Base-by-base conservation (phyloP, 805 yeast species). In the Candida vartiovaarae region DNA sequence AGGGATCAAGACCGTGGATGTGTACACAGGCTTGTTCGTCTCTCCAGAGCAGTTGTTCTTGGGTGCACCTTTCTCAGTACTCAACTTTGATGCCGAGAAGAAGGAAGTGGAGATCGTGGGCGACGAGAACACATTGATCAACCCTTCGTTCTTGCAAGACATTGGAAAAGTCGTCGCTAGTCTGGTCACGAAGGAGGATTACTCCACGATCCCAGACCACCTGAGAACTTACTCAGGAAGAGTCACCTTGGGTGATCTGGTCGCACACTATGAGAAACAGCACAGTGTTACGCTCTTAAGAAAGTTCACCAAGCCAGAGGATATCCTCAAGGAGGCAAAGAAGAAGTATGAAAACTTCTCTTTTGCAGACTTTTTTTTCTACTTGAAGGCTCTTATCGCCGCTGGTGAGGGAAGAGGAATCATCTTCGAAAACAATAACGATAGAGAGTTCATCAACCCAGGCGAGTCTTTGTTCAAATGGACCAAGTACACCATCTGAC, bases 1-100 rank as follows among this genome's bases (percentile, higher is more conserved):
- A 7, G 79, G 80, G 11, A 44, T 75, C 43, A 76, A 76, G 57
- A 67, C 70, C 1, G 68, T 74, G 41, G 75, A 70, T 48, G 51
- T 76, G 11, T 31, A 44, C 39, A 72, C 75, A 11, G 55, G 67
- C 0, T 55, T 63, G 31, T 75, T 76, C 50, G 65, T 65, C 46
- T 70, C 64, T 32, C 41, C 52, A 15, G 50, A 52, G 15, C 51
- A 52, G 34, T 39, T 37, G 4, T 52, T 51, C 37, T 54, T 67
- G 10, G 57, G 55, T 4, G 28, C 46, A 7, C 51, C 50, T 8
- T 43, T 51, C 34, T 65, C 57, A 7, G 59, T 56, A n/a, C 58
- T 65, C 39, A 75, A 75, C 8, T 57, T 64, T 41, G 65, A 73
- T 45, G 43, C 59, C 6, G 63, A 58, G 6, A 55, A 58, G 25